A percentile compares a stretch with the other conserved stretches of the same genome.
These are phyloP conservation scores for Coccomyxa sp. DNA, from an alignment of 139 green algal genomes.

Conservation along the genomic window DNA sequence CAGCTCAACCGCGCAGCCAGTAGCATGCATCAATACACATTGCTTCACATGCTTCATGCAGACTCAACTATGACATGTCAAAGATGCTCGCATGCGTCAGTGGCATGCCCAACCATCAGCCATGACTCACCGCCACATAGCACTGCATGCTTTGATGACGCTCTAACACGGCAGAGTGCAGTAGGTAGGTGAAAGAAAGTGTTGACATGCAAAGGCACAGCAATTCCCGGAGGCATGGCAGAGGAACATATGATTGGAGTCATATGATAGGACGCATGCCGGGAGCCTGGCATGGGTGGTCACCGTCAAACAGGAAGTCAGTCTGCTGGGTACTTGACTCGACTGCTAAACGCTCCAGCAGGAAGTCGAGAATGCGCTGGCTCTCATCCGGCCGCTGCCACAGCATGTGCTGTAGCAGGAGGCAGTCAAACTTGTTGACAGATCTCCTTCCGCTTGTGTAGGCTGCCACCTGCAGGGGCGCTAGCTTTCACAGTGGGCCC, in stretches of 20 bases:
- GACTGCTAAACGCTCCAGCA: slow-evolving; percentile 64
- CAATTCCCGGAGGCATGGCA: background rate
- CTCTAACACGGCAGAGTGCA: too few relatives aligned
- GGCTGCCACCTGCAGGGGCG: slow-evolving; percentile 71
- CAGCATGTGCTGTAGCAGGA: slow-evolving; percentile 89
- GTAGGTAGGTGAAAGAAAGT: too few relatives aligned
- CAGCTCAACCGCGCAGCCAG: too few relatives aligned
- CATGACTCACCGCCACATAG: too few relatives aligned
- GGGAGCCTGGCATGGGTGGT: background rate
- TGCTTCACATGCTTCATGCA: too few relatives aligned
- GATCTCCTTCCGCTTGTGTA: slow-evolving; percentile 66
- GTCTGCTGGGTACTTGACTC: slow-evolving; percentile 25
- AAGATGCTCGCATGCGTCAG: too few relatives aligned
- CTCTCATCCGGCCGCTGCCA: slow-evolving; percentile 76
- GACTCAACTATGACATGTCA: too few relatives aligned
- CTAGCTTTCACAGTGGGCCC: too few relatives aligned
- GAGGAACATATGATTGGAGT: background rate
- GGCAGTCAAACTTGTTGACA: slow-evolving; percentile 73
- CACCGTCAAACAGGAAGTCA: slow-evolving; percentile 15
- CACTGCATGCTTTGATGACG: too few relatives aligned
- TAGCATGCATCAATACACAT: too few relatives aligned
- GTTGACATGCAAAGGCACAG: too few relatives aligned
- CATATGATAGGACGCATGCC: background rate
- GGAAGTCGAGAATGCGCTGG: slow-evolving; percentile 72
- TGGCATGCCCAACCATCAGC: too few relatives aligned